phyloP scores from a whole-genome alignment of 2,329 filamentous ascomycete genomes.

The Cryphonectria parasitica region DNA sequence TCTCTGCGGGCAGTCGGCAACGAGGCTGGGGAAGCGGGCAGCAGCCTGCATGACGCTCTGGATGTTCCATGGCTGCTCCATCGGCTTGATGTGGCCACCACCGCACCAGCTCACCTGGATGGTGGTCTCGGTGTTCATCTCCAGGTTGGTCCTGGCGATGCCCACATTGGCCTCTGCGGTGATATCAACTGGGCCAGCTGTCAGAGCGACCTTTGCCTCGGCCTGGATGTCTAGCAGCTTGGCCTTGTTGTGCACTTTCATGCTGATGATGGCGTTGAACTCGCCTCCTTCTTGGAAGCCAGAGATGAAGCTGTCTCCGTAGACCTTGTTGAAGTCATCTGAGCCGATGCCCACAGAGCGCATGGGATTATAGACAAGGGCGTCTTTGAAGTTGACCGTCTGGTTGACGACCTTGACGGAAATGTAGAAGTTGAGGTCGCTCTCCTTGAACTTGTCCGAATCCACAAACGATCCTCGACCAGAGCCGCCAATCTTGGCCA shows the following conservation, averaged over 20 bases:
- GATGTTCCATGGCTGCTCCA: constrained; percentile 13
- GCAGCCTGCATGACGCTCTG: constrained; percentile 12
- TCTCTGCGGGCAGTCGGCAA: background rate
- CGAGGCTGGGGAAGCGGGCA: constrained; percentile 7
- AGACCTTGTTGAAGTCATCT: constrained; percentile 7
- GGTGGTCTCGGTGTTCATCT: constrained; percentile 9
- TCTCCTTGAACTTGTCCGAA: constrained; percentile 12
- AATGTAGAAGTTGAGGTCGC: constrained; percentile 11
- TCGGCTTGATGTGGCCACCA: constrained; percentile 9
- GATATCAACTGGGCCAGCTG: background rate
- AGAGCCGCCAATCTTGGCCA: constrained; percentile 11
- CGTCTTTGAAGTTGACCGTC: constrained; percentile 10
- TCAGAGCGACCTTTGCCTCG: constrained; percentile 6
- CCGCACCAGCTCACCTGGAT: constrained; percentile 11
- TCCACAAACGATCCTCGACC: constrained; percentile 4
- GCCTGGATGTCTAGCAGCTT: constrained; percentile 7
- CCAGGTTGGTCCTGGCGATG: constrained; percentile 8
- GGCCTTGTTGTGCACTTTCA: constrained; percentile 12
- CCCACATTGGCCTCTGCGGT: constrained; percentile 10
- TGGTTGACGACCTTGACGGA: constrained; percentile 8
- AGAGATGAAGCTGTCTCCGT: constrained; percentile 10
- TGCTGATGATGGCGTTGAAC: constrained; percentile 9
- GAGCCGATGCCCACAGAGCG: constrained; percentile 1
- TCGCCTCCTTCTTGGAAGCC: constrained; percentile 10
- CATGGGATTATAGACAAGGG: constrained; percentile 8